Conservation (phyloP, 768 basidiomycete genomes). For the Calocera cornea region DNA sequence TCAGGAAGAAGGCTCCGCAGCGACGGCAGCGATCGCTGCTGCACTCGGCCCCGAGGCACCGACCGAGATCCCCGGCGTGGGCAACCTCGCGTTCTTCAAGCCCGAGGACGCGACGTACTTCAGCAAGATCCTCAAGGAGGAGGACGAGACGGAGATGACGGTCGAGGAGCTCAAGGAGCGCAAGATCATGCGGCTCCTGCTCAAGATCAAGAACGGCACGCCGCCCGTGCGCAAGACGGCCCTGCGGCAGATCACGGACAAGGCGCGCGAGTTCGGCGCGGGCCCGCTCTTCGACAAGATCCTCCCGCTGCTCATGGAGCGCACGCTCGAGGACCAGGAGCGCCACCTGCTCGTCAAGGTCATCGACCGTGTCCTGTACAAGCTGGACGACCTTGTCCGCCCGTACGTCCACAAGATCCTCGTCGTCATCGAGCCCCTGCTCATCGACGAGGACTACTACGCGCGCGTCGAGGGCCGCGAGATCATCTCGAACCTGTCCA, state of each 20-base stretch:
- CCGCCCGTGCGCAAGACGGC: slow-evolving; percentile 97
- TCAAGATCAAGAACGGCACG: slow-evolving; percentile 99
- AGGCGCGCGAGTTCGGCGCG: slow-evolving; percentile 95
- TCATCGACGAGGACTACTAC: slow-evolving; percentile 97
- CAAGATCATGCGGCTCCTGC: slow-evolving; percentile 93
- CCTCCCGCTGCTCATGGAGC: slow-evolving; percentile 92
- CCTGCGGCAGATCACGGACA: slow-evolving; percentile 95
- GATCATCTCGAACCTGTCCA: slow-evolving; percentile 96
- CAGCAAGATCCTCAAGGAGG: slow-evolving; percentile 87
- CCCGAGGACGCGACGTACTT: slow-evolving; percentile 97
- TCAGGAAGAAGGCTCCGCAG: slow-evolving; percentile 86
- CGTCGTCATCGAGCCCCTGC: slow-evolving; percentile 95
- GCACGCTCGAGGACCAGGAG: slow-evolving; percentile 95
- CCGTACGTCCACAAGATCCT: slow-evolving; percentile 99
- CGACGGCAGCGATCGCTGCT: slow-evolving; percentile 74
- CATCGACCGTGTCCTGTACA: slow-evolving; percentile 96
- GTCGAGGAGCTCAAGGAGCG: slow-evolving; percentile 99
- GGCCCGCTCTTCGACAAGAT: slow-evolving; percentile 99
- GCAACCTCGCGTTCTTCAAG: slow-evolving; percentile 95
- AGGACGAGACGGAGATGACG: slow-evolving; percentile 81
- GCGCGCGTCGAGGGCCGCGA: slow-evolving; percentile 96
- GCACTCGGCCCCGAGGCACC: slow-evolving; percentile 87
- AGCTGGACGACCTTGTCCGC: slow-evolving; percentile 94
- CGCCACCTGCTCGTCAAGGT: slow-evolving; percentile 97
- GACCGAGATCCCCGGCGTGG: slow-evolving; percentile 96